Base-by-base conservation (phyloP, 371 early-diverging fungal genomes). In the Mucor sp. region DNA sequence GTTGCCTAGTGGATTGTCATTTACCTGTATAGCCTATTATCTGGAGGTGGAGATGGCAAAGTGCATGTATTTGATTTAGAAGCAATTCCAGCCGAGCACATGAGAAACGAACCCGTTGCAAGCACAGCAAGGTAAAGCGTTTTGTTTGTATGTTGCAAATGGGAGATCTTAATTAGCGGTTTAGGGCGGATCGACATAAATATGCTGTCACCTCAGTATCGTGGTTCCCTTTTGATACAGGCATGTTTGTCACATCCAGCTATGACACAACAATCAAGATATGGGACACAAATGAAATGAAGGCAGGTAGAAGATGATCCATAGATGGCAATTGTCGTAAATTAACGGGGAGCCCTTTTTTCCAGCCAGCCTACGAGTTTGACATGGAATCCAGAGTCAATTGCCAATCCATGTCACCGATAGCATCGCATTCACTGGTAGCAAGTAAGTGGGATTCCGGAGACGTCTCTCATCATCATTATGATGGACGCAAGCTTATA, bases 221-320 rank as follows among this genome's bases (percentile, higher is more conserved):
- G 2, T 96, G 96, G 96, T 95, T 92, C 65, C 93, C 94, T 1
- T 84, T 91, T 58, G 95, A 96, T 74, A 88, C 87, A 6, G 95
- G 96, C 53, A 84, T 95, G 82, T 93, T 97, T 71, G 87, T 92
- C 0, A 93, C 93, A 4, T 88, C 91, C 0, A 94, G 96, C 0
- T 89, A 89, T 66, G 97, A 96, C 74, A 75, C 82, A 27, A 88
- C 90, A 0, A 78, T 97, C 21, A 89, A 89, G 61, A 87, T 94
- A 9, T 96, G 95, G 95, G 98, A 96, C 65, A 91, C 94, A 6
- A 87, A 89, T 68, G 67, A 82, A 23, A 83, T 96, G 87, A 75
- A 85, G 71, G 90, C 85, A 82, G 48, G 37, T 33, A 33, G 59
- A 4, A 15, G 47, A 17, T 39, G 5, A 62, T 23, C 19, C 2